A percentile compares a stretch with the other conserved stretches of the same genome.
Evolutionary conservation across 192 early-diverging fungal genomes (phyloP).

Genomic region (Mortierella alpina): DNA sequence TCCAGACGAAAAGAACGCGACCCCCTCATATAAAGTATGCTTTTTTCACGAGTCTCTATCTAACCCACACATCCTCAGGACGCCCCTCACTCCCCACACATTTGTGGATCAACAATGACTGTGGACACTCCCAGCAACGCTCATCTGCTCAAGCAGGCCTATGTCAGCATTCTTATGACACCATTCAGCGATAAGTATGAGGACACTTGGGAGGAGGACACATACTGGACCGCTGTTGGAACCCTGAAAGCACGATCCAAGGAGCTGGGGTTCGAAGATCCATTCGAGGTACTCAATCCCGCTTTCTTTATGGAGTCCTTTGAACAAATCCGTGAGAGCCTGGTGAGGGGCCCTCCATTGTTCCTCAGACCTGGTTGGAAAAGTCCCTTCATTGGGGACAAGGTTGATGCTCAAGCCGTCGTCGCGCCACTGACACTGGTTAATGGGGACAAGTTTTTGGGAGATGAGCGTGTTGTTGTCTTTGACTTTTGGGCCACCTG

Average conservation of each 20-base stretch:
- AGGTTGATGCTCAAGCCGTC: slow-evolving; percentile 3
- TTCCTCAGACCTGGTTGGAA: background rate
- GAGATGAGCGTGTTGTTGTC: background rate
- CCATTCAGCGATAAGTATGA: background rate
- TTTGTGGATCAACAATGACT: no score
- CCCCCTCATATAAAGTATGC: no score
- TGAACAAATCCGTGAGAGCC: background rate
- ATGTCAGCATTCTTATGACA: background rate
- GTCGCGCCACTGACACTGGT: background rate
- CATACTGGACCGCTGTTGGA: background rate
- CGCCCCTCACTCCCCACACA: no score
- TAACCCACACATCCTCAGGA: no score
- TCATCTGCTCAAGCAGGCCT: background rate
- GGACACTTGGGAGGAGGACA: slow-evolving; percentile 3
- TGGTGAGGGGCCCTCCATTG: background rate
- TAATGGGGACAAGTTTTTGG: background rate
- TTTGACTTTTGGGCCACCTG: slow-evolving; percentile 5
- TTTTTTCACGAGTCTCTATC: no score
- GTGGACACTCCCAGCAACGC: no score
- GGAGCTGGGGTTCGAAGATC: background rate
- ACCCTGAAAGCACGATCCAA: background rate
- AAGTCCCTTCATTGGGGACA: background rate
- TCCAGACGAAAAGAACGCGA: no score
- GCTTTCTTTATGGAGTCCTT: background rate
- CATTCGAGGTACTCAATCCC: background rate